Base-by-base conservation (phyloP, 192 early-diverging fungal genomes). In the Thamnidium elegans region DNA sequence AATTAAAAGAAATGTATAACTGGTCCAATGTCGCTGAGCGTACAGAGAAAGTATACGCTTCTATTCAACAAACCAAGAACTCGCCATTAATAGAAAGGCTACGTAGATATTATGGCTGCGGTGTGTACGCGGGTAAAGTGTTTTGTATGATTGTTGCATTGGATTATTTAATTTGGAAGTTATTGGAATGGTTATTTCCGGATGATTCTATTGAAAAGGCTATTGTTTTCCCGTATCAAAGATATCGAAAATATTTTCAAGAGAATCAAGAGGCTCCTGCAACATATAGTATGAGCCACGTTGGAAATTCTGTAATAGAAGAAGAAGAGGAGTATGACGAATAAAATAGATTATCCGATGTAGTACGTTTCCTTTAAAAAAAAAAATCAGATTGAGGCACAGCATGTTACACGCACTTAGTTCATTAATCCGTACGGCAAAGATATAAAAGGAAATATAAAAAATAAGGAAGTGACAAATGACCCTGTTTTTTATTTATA, bases 21-120 rank as follows among this genome's bases (percentile, higher is more conserved):
- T 99, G 97, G 97, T 81, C 84, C 21, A 89, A 99, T 74, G 94
- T 99, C 21, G 95, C 97, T 8, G 86, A 92, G 69, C 75, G 97
- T 48, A 99, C 95, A 1, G 94, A 91, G 68, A 84, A 79, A 75
- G 85, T 83, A 52, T 97, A 99, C 67, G 76, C 83, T 31, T 74
- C 81, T 50, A 88, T 95, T 15, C 80, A 85, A 26, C 75, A 87
- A 61, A 67, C 83, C n/a, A 79, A 80, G 47, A 82, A 79, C 34
- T 80, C 87, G 4, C 84, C 91, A 11, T 80, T 97, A 23, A 78
- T 72, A 6, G 69, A 75, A 48, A 52, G 73, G 45, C 23, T 72
- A n/a, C 47, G 72, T 8, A 80, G 87, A 26, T 93, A 92, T 72
- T 90, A 92, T 74, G 88, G 89, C 7, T 95, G 94, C 60, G 96